These are phyloP conservation scores for Breynia disticha DNA, from an alignment of 441 rosid genomes.

Conservation along the genomic window DNA sequence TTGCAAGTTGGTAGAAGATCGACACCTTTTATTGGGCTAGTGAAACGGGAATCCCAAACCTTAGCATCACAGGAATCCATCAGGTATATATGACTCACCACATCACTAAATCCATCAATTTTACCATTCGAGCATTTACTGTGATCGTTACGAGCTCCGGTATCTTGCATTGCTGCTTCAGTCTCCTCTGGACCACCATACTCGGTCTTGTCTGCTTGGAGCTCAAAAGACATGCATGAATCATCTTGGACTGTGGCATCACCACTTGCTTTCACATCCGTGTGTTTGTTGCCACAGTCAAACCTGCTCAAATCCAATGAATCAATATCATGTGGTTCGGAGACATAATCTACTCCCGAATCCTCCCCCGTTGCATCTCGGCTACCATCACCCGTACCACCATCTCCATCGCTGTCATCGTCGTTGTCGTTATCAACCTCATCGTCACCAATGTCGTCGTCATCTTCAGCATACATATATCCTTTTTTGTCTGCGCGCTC, in stretches of 20 bases:
- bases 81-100: constrained; percentile 29
- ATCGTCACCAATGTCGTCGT: no score
- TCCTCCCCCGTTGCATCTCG: constrained; percentile 24
- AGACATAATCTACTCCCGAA: constrained; percentile 20
- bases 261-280: constrained; percentile 17
- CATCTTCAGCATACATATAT: constrained; percentile 22
- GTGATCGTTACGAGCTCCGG: constrained; percentile 20
- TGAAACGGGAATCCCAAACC: constrained; percentile 36
- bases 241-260: constrained; percentile 30
- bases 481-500: constrained; percentile 18
- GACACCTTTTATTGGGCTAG: constrained; percentile 25
- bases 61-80: constrained; percentile 42
- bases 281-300: constrained; percentile 19
- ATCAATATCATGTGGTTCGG: constrained; percentile 9
- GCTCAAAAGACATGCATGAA: constrained; percentile 50
- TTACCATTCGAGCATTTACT: constrained; percentile 23
- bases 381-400: constrained; percentile 19
- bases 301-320: constrained; percentile 13
- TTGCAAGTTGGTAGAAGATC: constrained; percentile 45
- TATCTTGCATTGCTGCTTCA: background rate
- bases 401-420: constrained; percentile 24
- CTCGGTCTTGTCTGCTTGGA: constrained; percentile 20
- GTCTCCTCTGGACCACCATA: constrained; percentile 23
- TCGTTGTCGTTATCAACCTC: constrained; percentile 12
- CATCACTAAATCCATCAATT: constrained; percentile 24